These are phyloP conservation scores for Pichia heedii DNA, from an alignment of 805 yeast genomes.

Conservation along the genomic window DNA sequence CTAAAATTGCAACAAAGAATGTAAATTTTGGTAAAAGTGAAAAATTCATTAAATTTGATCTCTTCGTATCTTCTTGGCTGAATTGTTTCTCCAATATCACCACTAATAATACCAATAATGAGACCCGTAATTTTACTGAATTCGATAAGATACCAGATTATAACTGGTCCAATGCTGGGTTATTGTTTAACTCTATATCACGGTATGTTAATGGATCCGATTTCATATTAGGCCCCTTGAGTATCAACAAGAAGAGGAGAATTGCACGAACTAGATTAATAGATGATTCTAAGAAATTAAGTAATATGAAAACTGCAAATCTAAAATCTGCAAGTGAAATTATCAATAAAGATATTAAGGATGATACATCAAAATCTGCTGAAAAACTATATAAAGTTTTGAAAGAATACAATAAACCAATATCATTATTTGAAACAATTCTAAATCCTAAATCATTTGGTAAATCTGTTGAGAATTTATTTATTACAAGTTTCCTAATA, in stretches of 20 bases:
- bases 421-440: constrained; percentile 57
- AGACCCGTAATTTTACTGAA: background rate
- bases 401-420: constrained; percentile 25
- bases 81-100: constrained; percentile 22
- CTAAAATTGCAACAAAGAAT: constrained; percentile 55
- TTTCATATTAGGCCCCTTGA: constrained; percentile 65
- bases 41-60: constrained; percentile 39
- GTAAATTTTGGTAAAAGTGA: constrained; percentile 49
- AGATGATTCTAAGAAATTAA: constrained; percentile 32
- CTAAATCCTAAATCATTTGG: constrained; percentile 70
- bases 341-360: constrained; percentile 38
- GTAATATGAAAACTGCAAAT: constrained; percentile 42
- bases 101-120: constrained; percentile 9
- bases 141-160: constrained; percentile 22
- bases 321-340: constrained; percentile 45
- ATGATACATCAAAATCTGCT: constrained; percentile 56
- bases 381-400: constrained; percentile 35
- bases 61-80: constrained; percentile 35
- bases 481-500: constrained; percentile 71
- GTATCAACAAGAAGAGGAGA: constrained; percentile 45
- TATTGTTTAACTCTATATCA: constrained; percentile 39
- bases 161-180: constrained; percentile 56
- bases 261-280: constrained; percentile 27
- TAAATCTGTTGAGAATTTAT: constrained; percentile 76
- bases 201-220: constrained; percentile 42